Percentiles rank a stretch among this genome's conserved stretches.
Conservation (phyloP, 805 yeast genomes). For the Lachancea sp. region DNA sequence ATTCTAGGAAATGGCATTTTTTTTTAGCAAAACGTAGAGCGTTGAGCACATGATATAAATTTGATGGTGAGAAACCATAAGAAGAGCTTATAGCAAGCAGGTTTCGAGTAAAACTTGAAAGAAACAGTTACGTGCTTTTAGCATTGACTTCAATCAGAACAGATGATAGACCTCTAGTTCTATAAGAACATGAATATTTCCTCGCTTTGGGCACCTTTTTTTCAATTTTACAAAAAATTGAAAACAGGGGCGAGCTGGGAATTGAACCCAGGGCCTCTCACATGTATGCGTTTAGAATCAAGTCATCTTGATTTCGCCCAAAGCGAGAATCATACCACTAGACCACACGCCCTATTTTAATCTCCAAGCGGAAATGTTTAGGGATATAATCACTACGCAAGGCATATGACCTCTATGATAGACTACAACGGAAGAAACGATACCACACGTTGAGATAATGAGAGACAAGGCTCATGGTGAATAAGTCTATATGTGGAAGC, state of each 20-base stretch:
- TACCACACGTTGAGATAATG: too few relatives aligned
- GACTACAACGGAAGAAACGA: too few relatives aligned
- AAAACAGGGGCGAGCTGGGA: conserved; percentile 41
- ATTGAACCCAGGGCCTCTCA: conserved; percentile 56
- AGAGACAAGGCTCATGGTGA: too few relatives aligned
- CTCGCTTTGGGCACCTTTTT: not conserved
- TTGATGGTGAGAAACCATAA: too few relatives aligned
- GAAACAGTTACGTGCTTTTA: too few relatives aligned
- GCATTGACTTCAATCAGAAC: too few relatives aligned
- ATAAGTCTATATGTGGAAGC: too few relatives aligned
- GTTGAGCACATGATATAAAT: not conserved
- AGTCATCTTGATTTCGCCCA: conserved; percentile 21
- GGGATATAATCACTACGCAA: conserved; percentile 2
- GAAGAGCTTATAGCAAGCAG: not conserved
- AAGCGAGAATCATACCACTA: conserved; percentile 31
- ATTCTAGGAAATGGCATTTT: not conserved
- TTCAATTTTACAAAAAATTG: conserved; percentile 9
- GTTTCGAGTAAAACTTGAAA: too few relatives aligned
- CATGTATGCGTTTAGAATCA: conserved; percentile 25
- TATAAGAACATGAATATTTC: too few relatives aligned
- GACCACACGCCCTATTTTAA: conserved; percentile 1
- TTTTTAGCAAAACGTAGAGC: not conserved
- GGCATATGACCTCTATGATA: too few relatives aligned
- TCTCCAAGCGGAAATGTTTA: conserved; percentile 33
- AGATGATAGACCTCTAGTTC: too few relatives aligned